These are phyloP conservation scores for Gorgonomyces haynaldii DNA, from an alignment of 192 early-diverging fungal species.

Conservation along the genomic window DNA sequence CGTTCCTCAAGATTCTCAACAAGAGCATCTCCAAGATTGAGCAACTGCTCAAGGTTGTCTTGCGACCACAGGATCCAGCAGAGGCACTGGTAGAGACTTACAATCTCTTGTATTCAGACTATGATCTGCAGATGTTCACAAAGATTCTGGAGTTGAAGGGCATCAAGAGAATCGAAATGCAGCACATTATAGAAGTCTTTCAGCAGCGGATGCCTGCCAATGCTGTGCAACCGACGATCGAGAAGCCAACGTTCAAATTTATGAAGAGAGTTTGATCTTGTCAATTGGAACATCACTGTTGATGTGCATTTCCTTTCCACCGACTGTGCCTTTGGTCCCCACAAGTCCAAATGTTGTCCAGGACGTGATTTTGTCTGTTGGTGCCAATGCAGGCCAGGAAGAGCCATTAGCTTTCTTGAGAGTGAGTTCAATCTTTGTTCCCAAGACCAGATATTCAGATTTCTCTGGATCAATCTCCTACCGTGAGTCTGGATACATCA, in stretches of 20 bases:
- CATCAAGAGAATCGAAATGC: background rate
- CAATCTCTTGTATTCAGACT: slow-evolving; percentile 69
- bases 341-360: slow-evolving; percentile 82
- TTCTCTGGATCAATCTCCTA: slow-evolving; percentile 62
- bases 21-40: slow-evolving; percentile 72
- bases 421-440: slow-evolving; percentile 90
- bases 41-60: slow-evolving; percentile 76
- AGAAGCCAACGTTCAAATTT: no score
- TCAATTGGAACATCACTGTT: no score
- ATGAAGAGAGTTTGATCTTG: no score
- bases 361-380: slow-evolving; percentile 43
- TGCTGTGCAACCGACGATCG: no score
- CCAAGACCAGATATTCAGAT: slow-evolving; percentile 63
- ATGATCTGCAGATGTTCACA: slow-evolving; percentile 56
- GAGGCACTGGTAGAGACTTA: slow-evolving; percentile 83
- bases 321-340: slow-evolving; percentile 47
- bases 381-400: slow-evolving; percentile 70
- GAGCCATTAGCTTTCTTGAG: slow-evolving; percentile 81
- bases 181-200: no score
- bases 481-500: no score
- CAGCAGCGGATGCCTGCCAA: no score
- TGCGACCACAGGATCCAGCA: slow-evolving; percentile 71
- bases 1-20: slow-evolving; percentile 73
- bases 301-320: slow-evolving; percentile 56
- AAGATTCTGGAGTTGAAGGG: slow-evolving; percentile 60